Percentiles rank a stretch among this genome's conserved stretches.
Evolutionary conservation across 768 basidiomycete species (phyloP).

Genomic region (Termitomyces eurrhizus): DNA sequence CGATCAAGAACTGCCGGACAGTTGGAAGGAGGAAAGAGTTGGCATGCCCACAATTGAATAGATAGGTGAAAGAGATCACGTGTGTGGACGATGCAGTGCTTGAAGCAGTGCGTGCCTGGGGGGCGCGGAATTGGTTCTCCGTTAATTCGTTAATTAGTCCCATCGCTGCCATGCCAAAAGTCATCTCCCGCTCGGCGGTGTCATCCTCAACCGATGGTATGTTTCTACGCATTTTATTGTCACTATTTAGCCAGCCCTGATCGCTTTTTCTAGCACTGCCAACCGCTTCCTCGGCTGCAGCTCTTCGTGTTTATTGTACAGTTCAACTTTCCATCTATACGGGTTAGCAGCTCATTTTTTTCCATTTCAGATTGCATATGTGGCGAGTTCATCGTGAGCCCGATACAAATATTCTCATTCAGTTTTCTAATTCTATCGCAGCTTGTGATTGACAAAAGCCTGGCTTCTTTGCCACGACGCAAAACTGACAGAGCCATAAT

Average conservation of each 20-base stretch:
- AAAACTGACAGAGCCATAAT: constrained; percentile 80
- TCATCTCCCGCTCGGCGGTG: constrained; percentile 83
- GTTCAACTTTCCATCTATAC: constrained; percentile 22
- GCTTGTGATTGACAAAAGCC: constrained; percentile 80
- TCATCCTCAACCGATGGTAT: constrained; percentile 85
- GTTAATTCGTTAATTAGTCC: constrained; percentile 7
- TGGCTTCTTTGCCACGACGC: constrained; percentile 64
- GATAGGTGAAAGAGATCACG: constrained; percentile 19
- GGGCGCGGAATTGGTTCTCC: constrained; percentile 5
- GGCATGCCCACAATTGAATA: constrained; percentile 13
- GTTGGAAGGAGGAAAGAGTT: constrained; percentile 11
- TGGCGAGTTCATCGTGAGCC: constrained; percentile 79
- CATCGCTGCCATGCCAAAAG: constrained; percentile 73
- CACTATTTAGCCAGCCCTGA: neutral
- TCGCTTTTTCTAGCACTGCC: constrained; percentile 52
- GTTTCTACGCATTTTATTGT: constrained; percentile 15
- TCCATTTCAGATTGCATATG: constrained; percentile 69
- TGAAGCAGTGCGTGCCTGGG: constrained; percentile 17
- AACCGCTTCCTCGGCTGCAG: constrained; percentile 73
- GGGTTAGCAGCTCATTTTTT: constrained; percentile 6
- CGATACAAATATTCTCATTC: neutral
- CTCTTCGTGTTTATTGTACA: constrained; percentile 78
- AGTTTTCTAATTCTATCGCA: constrained; percentile 23
- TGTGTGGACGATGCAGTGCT: constrained; percentile 14
- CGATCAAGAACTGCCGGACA: constrained; percentile 3